These are phyloP conservation scores for Oryza brachyantha DNA, from an alignment of 176 grass and related monocot species.

Conservation along the genomic window DNA sequence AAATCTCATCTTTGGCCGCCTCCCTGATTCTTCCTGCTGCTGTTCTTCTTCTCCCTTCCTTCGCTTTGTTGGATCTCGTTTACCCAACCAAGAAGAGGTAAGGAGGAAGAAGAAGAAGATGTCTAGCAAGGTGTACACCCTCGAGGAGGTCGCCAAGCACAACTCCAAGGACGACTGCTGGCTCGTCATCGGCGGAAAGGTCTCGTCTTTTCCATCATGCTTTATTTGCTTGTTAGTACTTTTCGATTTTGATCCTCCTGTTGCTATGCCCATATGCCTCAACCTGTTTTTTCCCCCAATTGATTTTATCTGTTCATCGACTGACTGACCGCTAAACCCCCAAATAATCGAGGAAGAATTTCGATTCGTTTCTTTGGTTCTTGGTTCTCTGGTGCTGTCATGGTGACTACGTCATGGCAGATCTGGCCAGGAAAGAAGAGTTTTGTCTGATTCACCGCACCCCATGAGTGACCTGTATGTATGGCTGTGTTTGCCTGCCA, in stretches of 20 bases:
- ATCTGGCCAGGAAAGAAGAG: background rate
- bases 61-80: background rate
- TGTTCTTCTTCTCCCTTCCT: background rate
- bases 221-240: background rate
- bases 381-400: background rate
- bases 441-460: background rate
- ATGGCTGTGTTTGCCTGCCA: background rate
- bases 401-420: background rate
- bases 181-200: slow-evolving; percentile 80
- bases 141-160: slow-evolving; percentile 74
- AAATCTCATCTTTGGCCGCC: background rate
- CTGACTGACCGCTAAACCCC: background rate
- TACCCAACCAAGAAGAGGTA: background rate
- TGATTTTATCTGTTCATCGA: background rate
- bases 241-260: background rate
- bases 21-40: background rate
- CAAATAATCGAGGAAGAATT: background rate
- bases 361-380: background rate
- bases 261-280: background rate
- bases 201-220: background rate
- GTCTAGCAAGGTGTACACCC: slow-evolving; percentile 54
- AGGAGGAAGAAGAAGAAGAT: background rate
- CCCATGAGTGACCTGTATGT: background rate
- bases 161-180: slow-evolving; percentile 74
- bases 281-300: background rate